Conservation (phyloP, 2,329 filamentous ascomycete species). For the Fusarium nematophilum region DNA sequence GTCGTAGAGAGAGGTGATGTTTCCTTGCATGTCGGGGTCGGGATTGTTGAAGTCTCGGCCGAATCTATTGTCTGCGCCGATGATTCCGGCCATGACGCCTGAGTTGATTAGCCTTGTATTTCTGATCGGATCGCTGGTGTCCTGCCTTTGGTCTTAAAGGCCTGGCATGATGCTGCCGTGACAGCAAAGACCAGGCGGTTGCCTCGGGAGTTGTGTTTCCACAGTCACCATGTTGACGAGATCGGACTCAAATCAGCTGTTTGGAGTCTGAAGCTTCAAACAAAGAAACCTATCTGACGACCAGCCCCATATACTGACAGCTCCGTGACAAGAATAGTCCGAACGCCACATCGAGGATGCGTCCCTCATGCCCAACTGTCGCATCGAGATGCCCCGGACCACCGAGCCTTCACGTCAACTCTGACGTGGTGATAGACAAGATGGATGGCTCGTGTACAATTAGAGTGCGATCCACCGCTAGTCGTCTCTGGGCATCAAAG, state of each 20-base stretch:
- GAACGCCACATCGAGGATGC: neutral
- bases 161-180: conserved; percentile 2
- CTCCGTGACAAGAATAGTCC: neutral
- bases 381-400: neutral
- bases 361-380: neutral
- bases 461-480: neutral
- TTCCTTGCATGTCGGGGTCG: conserved; percentile 21
- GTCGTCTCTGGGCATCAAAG: too few species aligned
- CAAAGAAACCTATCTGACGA: too few species aligned
- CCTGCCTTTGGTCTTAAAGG: conserved; percentile 2
- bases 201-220: conserved; percentile 1
- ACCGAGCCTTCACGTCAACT: too few species aligned
- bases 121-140: neutral
- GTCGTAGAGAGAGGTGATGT: conserved; percentile 17
- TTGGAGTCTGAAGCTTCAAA: too few species aligned
- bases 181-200: neutral
- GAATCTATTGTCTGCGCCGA: conserved; percentile 22
- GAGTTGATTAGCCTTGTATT: neutral
- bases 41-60: conserved; percentile 19
- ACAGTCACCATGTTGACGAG: neutral
- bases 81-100: conserved; percentile 8
- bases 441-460: neutral
- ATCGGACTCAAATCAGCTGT: neutral
- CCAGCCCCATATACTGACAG: neutral
- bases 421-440: too few species aligned